phyloP scores from a whole-genome alignment of 2,329 filamentous ascomycete genomes.

The Aspergillus ruber region DNA sequence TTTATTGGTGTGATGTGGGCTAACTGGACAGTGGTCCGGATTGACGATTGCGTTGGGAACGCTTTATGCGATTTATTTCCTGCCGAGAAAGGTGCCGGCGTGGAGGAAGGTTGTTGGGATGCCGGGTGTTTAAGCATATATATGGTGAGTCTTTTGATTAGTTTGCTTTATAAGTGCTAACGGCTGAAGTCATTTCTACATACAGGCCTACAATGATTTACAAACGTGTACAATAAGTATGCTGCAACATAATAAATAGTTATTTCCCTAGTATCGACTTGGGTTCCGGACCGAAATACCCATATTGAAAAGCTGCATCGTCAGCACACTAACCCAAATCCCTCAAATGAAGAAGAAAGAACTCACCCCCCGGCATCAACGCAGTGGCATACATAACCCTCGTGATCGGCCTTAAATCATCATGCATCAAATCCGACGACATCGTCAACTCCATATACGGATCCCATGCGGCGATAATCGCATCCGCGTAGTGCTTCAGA shows the following conservation, averaged over 20 bases:
- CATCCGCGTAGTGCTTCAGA: conserved; percentile 26
- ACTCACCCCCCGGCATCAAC: conserved; percentile 50
- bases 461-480: conserved; percentile 34
- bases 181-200: too few relatives aligned
- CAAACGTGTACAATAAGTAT: too few relatives aligned
- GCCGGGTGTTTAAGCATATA: conserved; percentile 27
- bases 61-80: conserved; percentile 47
- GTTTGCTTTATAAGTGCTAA: neutral
- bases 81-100: conserved; percentile 40
- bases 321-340: neutral
- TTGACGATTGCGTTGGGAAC: conserved; percentile 42
- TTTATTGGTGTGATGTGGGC: conserved; percentile 4
- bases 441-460: conserved; percentile 33
- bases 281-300: conserved; percentile 32
- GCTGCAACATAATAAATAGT: neutral
- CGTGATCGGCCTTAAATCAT: conserved; percentile 49
- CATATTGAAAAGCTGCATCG: conserved; percentile 26
- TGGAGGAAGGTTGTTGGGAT: conserved; percentile 44
- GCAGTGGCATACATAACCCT: conserved; percentile 53
- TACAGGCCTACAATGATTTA: too few relatives aligned
- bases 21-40: conserved; percentile 41
- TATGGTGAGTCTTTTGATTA: neutral
- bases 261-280: neutral
- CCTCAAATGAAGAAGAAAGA: too few relatives aligned
- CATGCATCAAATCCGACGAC: conserved; percentile 24